Evolutionary conservation across 2,329 filamentous ascomycete genomes (phyloP).

Genomic region (Aspergillus fischeri): DNA sequence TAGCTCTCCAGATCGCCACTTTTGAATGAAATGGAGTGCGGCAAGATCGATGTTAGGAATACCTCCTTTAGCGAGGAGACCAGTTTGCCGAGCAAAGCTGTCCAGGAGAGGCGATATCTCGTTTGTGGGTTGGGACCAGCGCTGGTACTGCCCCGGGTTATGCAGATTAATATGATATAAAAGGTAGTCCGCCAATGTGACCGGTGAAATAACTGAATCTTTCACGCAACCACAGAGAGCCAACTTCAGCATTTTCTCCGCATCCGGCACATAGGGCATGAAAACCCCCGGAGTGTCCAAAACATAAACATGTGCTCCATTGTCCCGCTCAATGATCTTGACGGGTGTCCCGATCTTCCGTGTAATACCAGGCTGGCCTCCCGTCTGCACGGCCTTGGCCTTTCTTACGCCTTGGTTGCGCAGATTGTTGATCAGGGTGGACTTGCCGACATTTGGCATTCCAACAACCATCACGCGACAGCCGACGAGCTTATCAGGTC

Average conservation of each 20-base stretch:
- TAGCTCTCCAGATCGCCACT: constrained; percentile 73
- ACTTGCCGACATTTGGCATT: constrained; percentile 98
- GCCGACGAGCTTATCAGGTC: constrained; percentile 61
- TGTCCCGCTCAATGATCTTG: constrained; percentile 64
- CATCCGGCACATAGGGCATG: constrained; percentile 80
- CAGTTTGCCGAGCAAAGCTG: constrained; percentile 67
- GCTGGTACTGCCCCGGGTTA: constrained; percentile 59
- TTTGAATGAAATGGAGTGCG: constrained; percentile 74
- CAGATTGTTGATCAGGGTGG: constrained; percentile 83
- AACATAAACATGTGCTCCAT: constrained; percentile 67
- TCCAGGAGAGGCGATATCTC: constrained; percentile 71
- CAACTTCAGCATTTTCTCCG: constrained; percentile 91
- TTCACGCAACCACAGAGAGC: constrained; percentile 87
- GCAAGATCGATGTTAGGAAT: constrained; percentile 66
- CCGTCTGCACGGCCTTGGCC: constrained; percentile 74
- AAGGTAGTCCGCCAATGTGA: constrained; percentile 83
- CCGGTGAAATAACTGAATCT: constrained; percentile 73
- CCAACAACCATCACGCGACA: constrained; percentile 83
- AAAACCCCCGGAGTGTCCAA: constrained; percentile 95
- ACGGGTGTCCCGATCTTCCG: constrained; percentile 79
- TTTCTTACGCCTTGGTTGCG: constrained; percentile 62
- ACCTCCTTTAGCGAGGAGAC: constrained; percentile 71
- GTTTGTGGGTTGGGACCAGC: constrained; percentile 72
- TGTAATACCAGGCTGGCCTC: constrained; percentile 84
- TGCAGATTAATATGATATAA: constrained; percentile 75